Conservation (phyloP, 192 early-diverging fungal genomes). For the Dissophora ornata region DNA sequence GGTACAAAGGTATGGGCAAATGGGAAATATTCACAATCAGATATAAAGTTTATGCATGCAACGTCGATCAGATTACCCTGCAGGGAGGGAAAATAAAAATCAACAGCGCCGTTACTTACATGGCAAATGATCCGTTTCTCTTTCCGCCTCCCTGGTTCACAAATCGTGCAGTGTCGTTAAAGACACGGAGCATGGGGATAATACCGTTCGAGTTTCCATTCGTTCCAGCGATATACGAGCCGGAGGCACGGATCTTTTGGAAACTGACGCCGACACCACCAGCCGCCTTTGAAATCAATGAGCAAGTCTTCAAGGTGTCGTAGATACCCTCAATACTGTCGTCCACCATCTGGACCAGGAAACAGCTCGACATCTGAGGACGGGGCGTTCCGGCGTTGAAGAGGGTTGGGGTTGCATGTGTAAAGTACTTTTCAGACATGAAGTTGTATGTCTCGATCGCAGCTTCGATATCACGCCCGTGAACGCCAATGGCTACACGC, state of each 20-base stretch:
- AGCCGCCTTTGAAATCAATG: slow-evolving; percentile 95
- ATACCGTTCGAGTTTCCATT: slow-evolving; percentile 97
- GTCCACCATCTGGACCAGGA: slow-evolving; percentile 93
- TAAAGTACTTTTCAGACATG: slow-evolving; percentile 95
- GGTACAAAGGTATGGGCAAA: too few species aligned
- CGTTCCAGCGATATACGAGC: slow-evolving; percentile 97
- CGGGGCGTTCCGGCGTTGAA: slow-evolving; percentile 98
- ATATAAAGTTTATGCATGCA: neutral
- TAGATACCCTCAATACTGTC: slow-evolving; percentile 98
- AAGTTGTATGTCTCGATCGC: slow-evolving; percentile 93
- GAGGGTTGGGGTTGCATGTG: slow-evolving; percentile 94
- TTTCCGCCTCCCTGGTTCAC: slow-evolving; percentile 98
- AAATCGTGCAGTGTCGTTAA: slow-evolving; percentile 97
- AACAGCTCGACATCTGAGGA: slow-evolving; percentile 94
- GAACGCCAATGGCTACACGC: slow-evolving; percentile 98
- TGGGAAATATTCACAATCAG: neutral
- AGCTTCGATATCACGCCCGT: slow-evolving; percentile 86
- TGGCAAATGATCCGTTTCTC: slow-evolving; percentile 95
- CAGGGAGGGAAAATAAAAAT: neutral
- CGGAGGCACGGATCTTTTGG: slow-evolving; percentile 93
- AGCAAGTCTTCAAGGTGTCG: slow-evolving; percentile 94
- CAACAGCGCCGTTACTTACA: slow-evolving; percentile 54
- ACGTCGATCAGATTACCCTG: neutral
- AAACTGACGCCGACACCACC: slow-evolving; percentile 96
- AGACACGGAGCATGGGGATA: slow-evolving; percentile 97